Evolutionary conservation across 2,329 filamentous ascomycete species (phyloP), one percentile per base, ranked within the genome.

Genomic region (Diaporthe destruens): DNA sequence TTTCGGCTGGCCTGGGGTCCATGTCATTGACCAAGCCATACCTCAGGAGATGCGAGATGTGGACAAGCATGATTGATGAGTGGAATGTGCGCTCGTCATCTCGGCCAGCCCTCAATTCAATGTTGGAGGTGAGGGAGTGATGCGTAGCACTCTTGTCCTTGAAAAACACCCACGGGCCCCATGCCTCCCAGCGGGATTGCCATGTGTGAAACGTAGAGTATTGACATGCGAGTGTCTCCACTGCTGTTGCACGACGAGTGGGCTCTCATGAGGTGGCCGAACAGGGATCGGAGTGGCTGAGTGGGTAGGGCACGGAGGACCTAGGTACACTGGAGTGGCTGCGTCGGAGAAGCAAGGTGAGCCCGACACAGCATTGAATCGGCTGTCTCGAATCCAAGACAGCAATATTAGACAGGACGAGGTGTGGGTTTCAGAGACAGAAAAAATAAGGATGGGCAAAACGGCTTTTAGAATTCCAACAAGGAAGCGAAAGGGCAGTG

Each of bases 361-460:
- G 59, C 59, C 59, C 59, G 59, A 65, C 61, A 65, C 44, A 53
- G 61, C 61, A 65, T 51, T 65, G 44, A 65, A 65, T 65, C 44
- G 51, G 61, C 6, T 65, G 61, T 65, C 61, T 65, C 61, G 61
- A 65, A 65, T 65, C 44, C 32, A 65, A 51, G 61, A 65, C 61
- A 65, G 29, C 42, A 20, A 7, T 65, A 51, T 65, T 65, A 65
- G 61, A 65, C 59, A 65, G 42, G 59, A 65, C 59, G 42, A 65
- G 34, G 44, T 23, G 23, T 1, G 29, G 29, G 59, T 49, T 47
- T 65, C 61, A 65, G 61, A 36, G 61, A 65, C 42, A 23, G 36
- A 5, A 32, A 47, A 49, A 18, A n/a, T n/a, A n/a, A 39, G 44
- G 44, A 20, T 9, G 44, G 44, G 44, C 7, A 47, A n/a, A 51